Evolutionary conservation across 23 red algal genomes (phyloP), one percentile per base, ranked within the genome.

Genomic region (Pyropia haitanensis): DNA sequence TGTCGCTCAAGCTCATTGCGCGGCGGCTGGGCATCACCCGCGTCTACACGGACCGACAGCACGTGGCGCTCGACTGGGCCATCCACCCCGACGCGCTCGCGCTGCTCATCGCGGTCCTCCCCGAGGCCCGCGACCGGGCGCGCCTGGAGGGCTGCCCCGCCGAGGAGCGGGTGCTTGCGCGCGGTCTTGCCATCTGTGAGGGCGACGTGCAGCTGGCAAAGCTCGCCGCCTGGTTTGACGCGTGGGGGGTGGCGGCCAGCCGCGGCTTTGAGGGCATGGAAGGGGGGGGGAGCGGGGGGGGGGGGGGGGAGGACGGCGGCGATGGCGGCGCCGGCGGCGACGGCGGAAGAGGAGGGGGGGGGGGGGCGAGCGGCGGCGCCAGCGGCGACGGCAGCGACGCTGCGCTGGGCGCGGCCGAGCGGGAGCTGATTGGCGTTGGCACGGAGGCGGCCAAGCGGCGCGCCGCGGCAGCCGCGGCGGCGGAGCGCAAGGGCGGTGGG

Each of bases 181-280:
- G 81, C 21, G 81, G 81, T 23, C 71, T 87, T 14, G 71, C 70
- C 21, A 70, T 87, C 17, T 76, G 71, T 22, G 70, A 32, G 25
- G 81, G 81, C 26, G 72, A 87, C 48, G 61, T 87, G 51, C 81
- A 87, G 62, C 53, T 87, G 17, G 64, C 61, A 0, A 87, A 66
- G 39, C 56, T 87, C 54, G 50, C 55, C 20, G 10, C 18, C 20
- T 64, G 64, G 19, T 61, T 87, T 53, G 64, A 70, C 25, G 55
- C 25, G 55, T 58, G 19, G 19, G 55, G 3, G 55, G 25, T 23
- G 55, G 55, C 55, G 55, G 19, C 55, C 24, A 26, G 27, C 57
- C 57, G 57, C 7, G 33, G 28, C 33, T 22, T 68, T 53, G 65
- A 7, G 16, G 65, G 28, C 17, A 21, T 46, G 24, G 17, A 27